Evolutionary conservation across 1,284 basidiomycete species (phyloP), one percentile per base, ranked within the genome.

Genomic region (Cutaneotrichosporon sp.): DNA sequence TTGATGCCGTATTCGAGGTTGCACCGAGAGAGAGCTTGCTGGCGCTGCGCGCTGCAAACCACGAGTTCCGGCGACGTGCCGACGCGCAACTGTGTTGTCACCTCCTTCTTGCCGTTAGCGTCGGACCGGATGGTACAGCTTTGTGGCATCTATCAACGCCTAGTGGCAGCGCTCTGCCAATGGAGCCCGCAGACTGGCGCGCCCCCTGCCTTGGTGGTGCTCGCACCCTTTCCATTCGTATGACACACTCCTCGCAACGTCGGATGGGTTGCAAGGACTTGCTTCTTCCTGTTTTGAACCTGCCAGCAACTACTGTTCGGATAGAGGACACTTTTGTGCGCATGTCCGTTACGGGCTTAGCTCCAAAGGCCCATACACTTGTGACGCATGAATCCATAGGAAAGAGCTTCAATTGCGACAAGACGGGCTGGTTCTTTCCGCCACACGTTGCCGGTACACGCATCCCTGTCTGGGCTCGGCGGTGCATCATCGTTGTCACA

Each of bases 401-500:
- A 0, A 4, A 13, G 3, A 35, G 33, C 33, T 45, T 45, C 43
- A 45, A 45, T 20, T 45, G 43, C 43, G 43, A 45, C 33, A 45
- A 45, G 33, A 45, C 43, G n/a, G 43, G 43, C 8, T 45, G 43
- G 43, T 45, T 45, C 30, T 45, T 45, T 14, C 43, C 43, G 13
- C 43, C 43, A 2, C 21, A 18, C 10, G 18, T 45, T 7, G 17
- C 33, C 3, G 30, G 43, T 7, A 45, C 43, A 1, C 42, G 42
- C 17, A 34, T 44, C 4, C 42, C 42, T 10, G 5, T 3, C 15
- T 45, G 43, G 43, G 43, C 43, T 7, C 17, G 20, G 18, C 8
- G 33, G 12, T 45, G 35, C 18, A 33, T 45, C 18, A 17, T 45
- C 18, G 13, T 35, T 14, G 21, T 45, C 20, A 4, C 10, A 4